These are phyloP conservation scores for Oldenlandia corymbosa DNA, from an alignment of 257 asterid genomes.

Conservation along the genomic window DNA sequence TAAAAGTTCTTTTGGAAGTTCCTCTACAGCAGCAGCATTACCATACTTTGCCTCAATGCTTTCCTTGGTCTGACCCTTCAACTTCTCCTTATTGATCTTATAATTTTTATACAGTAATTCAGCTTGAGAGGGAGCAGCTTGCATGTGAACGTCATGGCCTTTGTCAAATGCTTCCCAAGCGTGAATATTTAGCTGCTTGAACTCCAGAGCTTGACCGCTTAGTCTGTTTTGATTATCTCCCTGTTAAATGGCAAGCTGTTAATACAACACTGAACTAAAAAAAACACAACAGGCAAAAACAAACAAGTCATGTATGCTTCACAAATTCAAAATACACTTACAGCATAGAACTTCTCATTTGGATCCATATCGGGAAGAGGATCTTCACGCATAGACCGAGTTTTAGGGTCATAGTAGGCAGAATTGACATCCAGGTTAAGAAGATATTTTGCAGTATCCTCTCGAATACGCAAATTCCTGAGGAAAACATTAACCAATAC, in stretches of 20 bases:
- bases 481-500: conserved; percentile 10
- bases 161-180: conserved; percentile 98
- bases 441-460: conserved; percentile 95
- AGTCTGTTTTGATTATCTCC: conserved; percentile 83
- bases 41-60: conserved; percentile 88
- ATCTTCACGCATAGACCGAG: conserved; percentile 98
- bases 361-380: conserved; percentile 99
- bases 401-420: conserved; percentile 92
- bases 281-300: neutral
- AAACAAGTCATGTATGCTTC: too few relatives aligned
- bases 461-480: conserved; percentile 95
- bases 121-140: conserved; percentile 99
- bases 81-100: conserved; percentile 68
- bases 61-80: conserved; percentile 77
- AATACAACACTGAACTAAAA: neutral
- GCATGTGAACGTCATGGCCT: conserved; percentile 97
- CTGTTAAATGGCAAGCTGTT: conserved; percentile 25
- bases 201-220: conserved; percentile 97
- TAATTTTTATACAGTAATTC: conserved; percentile 78
- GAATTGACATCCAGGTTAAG: conserved; percentile 92
- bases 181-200: conserved; percentile 90
- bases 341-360: conserved; percentile 84
- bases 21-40: conserved; percentile 84
- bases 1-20: conserved; percentile 76
- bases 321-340: conserved; percentile 27